Conservation (phyloP, 805 yeast genomes). For the Candida glaebosa region DNA sequence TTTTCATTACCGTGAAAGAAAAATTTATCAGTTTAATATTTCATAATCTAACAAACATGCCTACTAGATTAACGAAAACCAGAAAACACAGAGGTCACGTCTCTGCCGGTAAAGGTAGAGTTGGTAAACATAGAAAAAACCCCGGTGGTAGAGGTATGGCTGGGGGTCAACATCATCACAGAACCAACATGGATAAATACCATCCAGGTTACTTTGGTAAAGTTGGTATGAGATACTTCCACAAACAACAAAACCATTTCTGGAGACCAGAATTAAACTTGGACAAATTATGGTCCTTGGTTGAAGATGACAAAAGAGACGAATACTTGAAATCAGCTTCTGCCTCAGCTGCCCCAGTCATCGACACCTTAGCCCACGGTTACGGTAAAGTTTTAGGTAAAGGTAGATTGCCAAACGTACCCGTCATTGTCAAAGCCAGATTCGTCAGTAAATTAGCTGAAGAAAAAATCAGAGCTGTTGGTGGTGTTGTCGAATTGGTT, state of each 20-base stretch:
- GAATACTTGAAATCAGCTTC: slow-evolving; percentile 83
- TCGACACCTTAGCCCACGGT: slow-evolving; percentile 98
- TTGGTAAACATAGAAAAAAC: slow-evolving; percentile 99
- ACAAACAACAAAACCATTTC: slow-evolving; percentile 88
- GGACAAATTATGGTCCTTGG: slow-evolving; percentile 97
- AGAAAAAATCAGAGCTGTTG: slow-evolving; percentile 99
- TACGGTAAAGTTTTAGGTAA: slow-evolving; percentile 99
- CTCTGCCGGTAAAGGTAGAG: slow-evolving; percentile 99
- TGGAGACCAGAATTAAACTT: slow-evolving; percentile 98
- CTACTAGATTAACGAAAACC: slow-evolving; percentile 98
- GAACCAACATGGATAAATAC: slow-evolving; percentile 99
- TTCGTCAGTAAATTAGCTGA: slow-evolving; percentile 98
- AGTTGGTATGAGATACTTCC: slow-evolving; percentile 99
- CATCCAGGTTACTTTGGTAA: slow-evolving; percentile 99
- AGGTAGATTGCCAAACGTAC: slow-evolving; percentile 97
- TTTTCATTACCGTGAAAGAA: no score
- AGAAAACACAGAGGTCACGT: slow-evolving; percentile 99
- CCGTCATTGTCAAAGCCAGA: slow-evolving; percentile 99
- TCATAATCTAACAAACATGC: slow-evolving; percentile 56
- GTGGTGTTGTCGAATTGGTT: slow-evolving; percentile 99
- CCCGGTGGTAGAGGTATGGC: slow-evolving; percentile 99
- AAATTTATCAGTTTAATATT: slow-evolving; percentile 1
- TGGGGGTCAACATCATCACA: slow-evolving; percentile 99
- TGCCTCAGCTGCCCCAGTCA: slow-evolving; percentile 93
- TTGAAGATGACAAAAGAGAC: slow-evolving; percentile 91